Evolutionary conservation across 306 rosid species (phyloP).

Genomic region (Chamaecrista fasciculata): DNA sequence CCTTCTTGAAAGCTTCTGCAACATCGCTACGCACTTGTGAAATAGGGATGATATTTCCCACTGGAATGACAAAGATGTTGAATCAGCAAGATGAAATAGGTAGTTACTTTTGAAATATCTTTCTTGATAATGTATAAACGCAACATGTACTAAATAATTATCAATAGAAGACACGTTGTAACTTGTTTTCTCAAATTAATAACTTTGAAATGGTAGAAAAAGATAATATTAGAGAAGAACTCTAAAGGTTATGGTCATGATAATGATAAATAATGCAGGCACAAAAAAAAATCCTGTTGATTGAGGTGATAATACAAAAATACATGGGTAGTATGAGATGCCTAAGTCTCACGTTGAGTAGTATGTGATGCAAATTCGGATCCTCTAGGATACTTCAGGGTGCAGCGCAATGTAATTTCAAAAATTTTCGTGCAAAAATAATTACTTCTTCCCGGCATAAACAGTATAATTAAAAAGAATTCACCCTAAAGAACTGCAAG

Average conservation of each 20-base stretch:
- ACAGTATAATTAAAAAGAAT: too few species aligned
- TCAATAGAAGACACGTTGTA: constrained; percentile 13
- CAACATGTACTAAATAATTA: not conserved
- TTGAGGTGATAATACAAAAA: too few species aligned
- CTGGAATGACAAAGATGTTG: constrained; percentile 41
- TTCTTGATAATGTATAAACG: constrained; percentile 3
- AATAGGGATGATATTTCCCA: constrained; percentile 76
- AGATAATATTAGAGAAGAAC: not conserved
- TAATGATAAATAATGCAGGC: not conserved
- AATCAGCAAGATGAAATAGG: constrained; percentile 18
- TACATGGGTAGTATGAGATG: too few species aligned
- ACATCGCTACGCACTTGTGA: constrained; percentile 76
- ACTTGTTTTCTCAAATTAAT: not conserved
- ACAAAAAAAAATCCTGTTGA: not conserved
- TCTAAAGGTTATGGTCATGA: not conserved
- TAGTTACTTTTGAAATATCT: not conserved
- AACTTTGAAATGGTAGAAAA: constrained; percentile 1
- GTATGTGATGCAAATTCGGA: too few species aligned
- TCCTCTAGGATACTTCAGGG: too few species aligned
- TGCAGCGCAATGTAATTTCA: too few species aligned
- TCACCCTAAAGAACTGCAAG: too few species aligned
- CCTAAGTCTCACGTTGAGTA: too few species aligned
- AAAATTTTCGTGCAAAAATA: too few species aligned
- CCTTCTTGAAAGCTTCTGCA: constrained; percentile 63
- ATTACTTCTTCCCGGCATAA: too few species aligned